phyloP scores from a whole-genome alignment of 2,329 filamentous ascomycete genomes.

The Sphaerostilbella broomeana region DNA sequence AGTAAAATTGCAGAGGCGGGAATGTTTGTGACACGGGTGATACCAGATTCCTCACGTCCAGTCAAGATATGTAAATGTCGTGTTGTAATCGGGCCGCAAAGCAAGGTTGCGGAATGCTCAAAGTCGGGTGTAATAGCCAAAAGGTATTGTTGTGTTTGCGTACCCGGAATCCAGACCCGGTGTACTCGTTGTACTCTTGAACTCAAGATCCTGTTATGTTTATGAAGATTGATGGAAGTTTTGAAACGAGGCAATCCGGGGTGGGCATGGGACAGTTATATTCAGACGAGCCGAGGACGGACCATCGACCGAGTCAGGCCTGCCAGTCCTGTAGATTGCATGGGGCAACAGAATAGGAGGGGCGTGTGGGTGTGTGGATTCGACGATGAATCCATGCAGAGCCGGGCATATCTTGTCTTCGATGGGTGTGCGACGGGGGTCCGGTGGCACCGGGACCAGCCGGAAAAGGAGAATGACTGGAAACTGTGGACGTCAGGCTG shows the following conservation, averaged over 20 bases:
- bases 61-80: not conserved
- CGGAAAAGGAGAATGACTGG: slow-evolving; percentile 10
- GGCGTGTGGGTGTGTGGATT: not conserved
- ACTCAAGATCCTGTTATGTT: too few species aligned
- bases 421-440: too few species aligned
- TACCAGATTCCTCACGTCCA: not conserved
- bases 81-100: slow-evolving; percentile 2
- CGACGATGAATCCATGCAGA: not conserved
- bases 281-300: slow-evolving; percentile 2
- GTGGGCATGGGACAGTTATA: slow-evolving; percentile 9
- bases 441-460: slow-evolving; percentile 13
- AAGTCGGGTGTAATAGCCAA: not conserved
- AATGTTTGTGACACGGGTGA: not conserved
- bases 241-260: slow-evolving; percentile 1
- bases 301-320: slow-evolving; percentile 9
- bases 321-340: slow-evolving; percentile 1
- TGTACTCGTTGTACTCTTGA: not conserved
- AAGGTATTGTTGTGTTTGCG: slow-evolving; percentile 4
- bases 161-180: slow-evolving; percentile 5
- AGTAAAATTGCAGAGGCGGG: too few species aligned
- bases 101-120: not conserved
- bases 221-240: not conserved
- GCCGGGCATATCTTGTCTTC: not conserved
- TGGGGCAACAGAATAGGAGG: not conserved
- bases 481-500: slow-evolving; percentile 13